Evolutionary conservation across 2,329 filamentous ascomycete genomes (phyloP).

Genomic region (Colletotrichum phormii): DNA sequence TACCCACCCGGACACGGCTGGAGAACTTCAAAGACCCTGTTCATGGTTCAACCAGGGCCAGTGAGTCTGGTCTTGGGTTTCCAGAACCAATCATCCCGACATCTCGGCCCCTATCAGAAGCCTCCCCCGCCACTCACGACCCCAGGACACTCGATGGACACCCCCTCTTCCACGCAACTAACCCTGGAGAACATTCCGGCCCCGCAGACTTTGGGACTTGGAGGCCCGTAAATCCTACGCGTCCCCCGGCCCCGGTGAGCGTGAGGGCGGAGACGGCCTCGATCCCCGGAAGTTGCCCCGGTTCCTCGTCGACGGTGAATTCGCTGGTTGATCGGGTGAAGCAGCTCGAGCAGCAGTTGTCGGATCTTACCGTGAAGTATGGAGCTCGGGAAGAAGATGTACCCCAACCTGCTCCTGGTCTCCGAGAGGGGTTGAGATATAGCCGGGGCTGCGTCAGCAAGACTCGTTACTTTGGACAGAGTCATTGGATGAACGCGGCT

Average conservation of each 20-base stretch:
- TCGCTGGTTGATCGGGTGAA: constrained; percentile 52
- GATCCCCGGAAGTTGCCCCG: constrained; percentile 37
- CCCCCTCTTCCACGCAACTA: neutral
- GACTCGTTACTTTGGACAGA: constrained; percentile 59
- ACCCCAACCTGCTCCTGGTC: neutral
- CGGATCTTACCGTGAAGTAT: constrained; percentile 5
- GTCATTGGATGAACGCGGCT: constrained; percentile 62
- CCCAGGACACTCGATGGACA: neutral
- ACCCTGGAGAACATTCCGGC: constrained; percentile 1
- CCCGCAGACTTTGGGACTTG: constrained; percentile 15
- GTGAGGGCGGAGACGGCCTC: constrained; percentile 18
- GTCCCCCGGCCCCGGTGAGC: neutral
- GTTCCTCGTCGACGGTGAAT: constrained; percentile 41
- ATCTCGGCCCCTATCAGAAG: constrained; percentile 12
- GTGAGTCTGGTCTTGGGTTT: neutral
- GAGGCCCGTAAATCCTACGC: neutral
- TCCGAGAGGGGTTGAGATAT: constrained; percentile 22
- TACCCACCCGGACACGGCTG: too few species aligned
- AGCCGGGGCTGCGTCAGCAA: constrained; percentile 52
- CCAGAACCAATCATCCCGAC: constrained; percentile 14
- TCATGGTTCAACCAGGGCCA: neutral
- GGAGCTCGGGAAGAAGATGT: neutral
- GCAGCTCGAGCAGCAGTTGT: constrained; percentile 57
- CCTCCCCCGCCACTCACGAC: neutral
- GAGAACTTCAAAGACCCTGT: neutral